A percentile compares a stretch with the other conserved stretches of the same genome.
phyloP scores from a whole-genome alignment of 352 stramenopile species.

The Pythium aphanidermatum region DNA sequence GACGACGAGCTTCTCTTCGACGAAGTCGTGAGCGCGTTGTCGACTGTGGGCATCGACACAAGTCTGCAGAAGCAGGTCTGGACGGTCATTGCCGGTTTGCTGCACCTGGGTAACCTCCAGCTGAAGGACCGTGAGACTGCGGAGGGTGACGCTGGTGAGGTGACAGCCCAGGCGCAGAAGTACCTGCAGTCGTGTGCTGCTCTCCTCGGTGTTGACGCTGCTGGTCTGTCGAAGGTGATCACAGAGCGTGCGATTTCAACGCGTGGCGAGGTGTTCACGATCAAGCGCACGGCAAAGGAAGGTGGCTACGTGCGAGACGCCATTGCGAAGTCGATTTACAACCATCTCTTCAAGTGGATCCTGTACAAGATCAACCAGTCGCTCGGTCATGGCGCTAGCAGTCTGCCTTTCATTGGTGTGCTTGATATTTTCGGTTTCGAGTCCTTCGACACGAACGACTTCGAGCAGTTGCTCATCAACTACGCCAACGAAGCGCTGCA shows the following conservation, averaged over 20 bases:
- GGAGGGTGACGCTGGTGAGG: conserved; percentile 69
- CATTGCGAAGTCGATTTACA: conserved; percentile 93
- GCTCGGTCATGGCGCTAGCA: conserved; percentile 69
- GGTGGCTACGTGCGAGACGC: conserved; percentile 84
- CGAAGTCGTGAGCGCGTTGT: conserved; percentile 71
- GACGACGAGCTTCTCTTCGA: conserved; percentile 87
- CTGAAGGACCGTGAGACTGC: conserved; percentile 75
- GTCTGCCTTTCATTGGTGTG: conserved; percentile 88
- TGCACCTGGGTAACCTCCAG: conserved; percentile 79
- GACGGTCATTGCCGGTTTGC: conserved; percentile 63
- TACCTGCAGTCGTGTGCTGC: conserved; percentile 47
- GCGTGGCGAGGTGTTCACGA: conserved; percentile 75
- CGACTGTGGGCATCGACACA: conserved; percentile 65
- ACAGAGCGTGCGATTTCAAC: conserved; percentile 77
- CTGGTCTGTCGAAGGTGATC: conserved; percentile 61
- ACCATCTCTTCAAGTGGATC: conserved; percentile 86
- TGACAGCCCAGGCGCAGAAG: conserved; percentile 41
- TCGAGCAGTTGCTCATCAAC: conserved; percentile 89
- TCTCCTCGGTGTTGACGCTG: conserved; percentile 73
- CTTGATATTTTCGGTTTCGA: conserved; percentile 98
- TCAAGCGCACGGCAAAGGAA: conserved; percentile 70
- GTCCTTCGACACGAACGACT: conserved; percentile 92
- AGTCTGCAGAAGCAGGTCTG: conserved; percentile 70
- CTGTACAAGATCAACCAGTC: conserved; percentile 77
- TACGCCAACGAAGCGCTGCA: conserved; percentile 87